Evolutionary conservation across 1,284 basidiomycete species (phyloP).

Genomic region (Lentinula novae-zelandiae): DNA sequence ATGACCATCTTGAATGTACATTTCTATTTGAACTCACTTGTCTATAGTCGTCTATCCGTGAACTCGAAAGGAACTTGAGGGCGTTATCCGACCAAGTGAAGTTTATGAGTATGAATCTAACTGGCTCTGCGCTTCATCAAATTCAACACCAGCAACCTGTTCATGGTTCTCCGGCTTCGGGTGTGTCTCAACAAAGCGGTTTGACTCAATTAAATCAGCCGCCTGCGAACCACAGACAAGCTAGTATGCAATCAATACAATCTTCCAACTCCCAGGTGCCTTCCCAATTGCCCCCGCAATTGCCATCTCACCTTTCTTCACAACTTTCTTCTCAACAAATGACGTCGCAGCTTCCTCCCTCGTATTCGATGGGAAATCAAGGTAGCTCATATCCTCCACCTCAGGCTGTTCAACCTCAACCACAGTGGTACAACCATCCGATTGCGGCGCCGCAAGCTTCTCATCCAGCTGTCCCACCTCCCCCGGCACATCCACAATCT

Average conservation of each 20-base stretch:
- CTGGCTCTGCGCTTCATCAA: slow-evolving; percentile 33
- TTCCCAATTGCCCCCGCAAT: background rate
- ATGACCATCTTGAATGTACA: slow-evolving; percentile 19
- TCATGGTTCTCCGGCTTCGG: slow-evolving; percentile 41
- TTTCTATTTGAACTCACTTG: slow-evolving; percentile 3
- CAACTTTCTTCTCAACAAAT: background rate
- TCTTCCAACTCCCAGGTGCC: slow-evolving; percentile 8
- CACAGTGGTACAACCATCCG: slow-evolving; percentile 47
- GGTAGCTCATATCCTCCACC: slow-evolving; percentile 19
- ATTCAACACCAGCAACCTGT: slow-evolving; percentile 43
- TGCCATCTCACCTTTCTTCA: background rate
- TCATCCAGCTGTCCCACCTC: slow-evolving; percentile 67
- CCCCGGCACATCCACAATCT: slow-evolving; percentile 40
- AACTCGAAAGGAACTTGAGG: slow-evolving; percentile 72
- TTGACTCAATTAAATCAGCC: slow-evolving; percentile 27
- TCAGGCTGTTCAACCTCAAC: slow-evolving; percentile 37
- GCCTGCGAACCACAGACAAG: slow-evolving; percentile 24
- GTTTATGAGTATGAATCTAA: slow-evolving; percentile 59
- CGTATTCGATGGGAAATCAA: slow-evolving; percentile 20
- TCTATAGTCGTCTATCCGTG: slow-evolving; percentile 62
- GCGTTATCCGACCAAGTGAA: slow-evolving; percentile 75
- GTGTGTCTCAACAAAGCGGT: slow-evolving; percentile 16
- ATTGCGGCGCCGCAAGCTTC: slow-evolving; percentile 75
- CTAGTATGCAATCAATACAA: slow-evolving; percentile 22
- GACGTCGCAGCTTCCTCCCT: background rate